A percentile compares a stretch with the other conserved stretches of the same genome.
Conservation (phyloP, 257 asterid genomes). For the Asclepias syriaca region DNA sequence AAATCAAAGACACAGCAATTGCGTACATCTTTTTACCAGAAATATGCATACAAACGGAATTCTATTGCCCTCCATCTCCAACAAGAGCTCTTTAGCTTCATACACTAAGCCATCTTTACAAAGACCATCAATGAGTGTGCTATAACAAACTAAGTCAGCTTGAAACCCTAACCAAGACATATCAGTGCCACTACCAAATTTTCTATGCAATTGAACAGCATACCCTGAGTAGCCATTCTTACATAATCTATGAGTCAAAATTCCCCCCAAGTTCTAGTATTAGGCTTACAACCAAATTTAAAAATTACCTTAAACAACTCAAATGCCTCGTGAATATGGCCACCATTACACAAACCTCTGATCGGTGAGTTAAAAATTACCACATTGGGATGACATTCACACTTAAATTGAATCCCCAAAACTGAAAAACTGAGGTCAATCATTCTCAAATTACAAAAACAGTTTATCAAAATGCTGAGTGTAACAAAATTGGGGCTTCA, state of each 20-base stretch:
- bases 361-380: constrained; percentile 51
- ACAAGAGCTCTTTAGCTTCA: constrained; percentile 43
- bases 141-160: constrained; percentile 52
- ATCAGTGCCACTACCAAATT: constrained; percentile 31
- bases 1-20: constrained; percentile 1
- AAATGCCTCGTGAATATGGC: constrained; percentile 45
- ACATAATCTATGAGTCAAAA: constrained; percentile 56
- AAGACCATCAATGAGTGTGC: constrained; percentile 53
- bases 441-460: constrained; percentile 43
- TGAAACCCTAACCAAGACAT: constrained; percentile 30
- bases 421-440: constrained; percentile 47
- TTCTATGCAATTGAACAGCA: constrained; percentile 51
- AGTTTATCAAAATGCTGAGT: constrained; percentile 49
- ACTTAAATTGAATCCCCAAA: constrained; percentile 48
- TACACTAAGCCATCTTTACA: constrained; percentile 54
- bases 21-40: background rate
- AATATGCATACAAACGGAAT: constrained; percentile 17
- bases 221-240: constrained; percentile 53
- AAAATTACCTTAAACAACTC: constrained; percentile 42
- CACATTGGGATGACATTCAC: constrained; percentile 51
- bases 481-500: constrained; percentile 48
- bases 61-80: constrained; percentile 55
- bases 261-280: constrained; percentile 54
- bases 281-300: constrained; percentile 40
- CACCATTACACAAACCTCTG: constrained; percentile 54